Evolutionary conservation across 1,284 basidiomycete species (phyloP), one percentile per base, ranked within the genome.

Genomic region (Trametes sp.): DNA sequence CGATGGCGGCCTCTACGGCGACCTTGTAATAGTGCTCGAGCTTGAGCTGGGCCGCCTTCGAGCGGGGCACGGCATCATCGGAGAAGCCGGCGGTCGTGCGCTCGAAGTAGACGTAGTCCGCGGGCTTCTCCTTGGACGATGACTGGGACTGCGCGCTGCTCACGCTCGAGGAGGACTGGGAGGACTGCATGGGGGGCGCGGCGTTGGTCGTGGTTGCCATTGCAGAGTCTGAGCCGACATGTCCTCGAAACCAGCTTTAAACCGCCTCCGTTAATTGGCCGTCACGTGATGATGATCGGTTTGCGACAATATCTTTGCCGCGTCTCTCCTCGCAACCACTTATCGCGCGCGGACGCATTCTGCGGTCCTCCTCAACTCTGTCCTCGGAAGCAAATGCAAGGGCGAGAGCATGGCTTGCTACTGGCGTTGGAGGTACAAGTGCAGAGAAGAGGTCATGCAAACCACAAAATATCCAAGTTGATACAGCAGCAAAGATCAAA

Each of bases 11-110:
- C 74, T 95, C 92, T 29, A 95, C 93, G 7, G 92, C 92, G 62
- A 98, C 92, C 79, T 98, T 98, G 85, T 99, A 99, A 79, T 92
- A 98, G 65, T 97, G 94, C 79, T 98, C 97, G 58, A 99, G 87
- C 79, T 98, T 98, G 77, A 98, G 88, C 78, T 98, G 98, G 33
- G 97, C 96, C 23, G 93, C 94, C 58, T 95, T 98, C 4, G 96
- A 93, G 64, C 95, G 94, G 61, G 96, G 95, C 59, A 96, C 84
- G 41, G 95, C 94, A 72, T 93, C 90, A 68, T 96, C 90, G 33
- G 90, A 92, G 81, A 98, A 97, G 64, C 87, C 88, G 50, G 84
- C 80, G 1, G 93, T 93, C 57, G 90, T 90, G 57, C 97, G 85
- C 76, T 98, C 93, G 79, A 98, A 99, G 82, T 97, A 98, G 71